Evolutionary conservation across 208 protist species (phyloP), one percentile per base, ranked within the genome.

Genomic region (Leishmania amazonensis): DNA sequence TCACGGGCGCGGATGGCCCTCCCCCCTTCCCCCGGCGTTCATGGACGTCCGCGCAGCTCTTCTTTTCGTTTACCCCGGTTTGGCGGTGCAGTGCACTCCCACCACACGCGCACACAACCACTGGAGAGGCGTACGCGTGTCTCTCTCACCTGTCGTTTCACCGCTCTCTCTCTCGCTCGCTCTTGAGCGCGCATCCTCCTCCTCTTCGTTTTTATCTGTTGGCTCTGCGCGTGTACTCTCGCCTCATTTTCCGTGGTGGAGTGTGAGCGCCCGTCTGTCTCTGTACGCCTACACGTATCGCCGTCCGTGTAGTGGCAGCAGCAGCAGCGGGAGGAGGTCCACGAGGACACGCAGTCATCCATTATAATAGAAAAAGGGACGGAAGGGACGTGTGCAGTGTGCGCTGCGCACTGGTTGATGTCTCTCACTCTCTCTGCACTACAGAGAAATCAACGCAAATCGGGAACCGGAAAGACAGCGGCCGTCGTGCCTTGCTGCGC

Each of bases 251-350:
- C 58, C 58, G 54, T 54, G 11, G 5, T 6, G n/a, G 40, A 15
- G 71, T 31, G 28, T 21, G 47, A 58, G 71, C 24, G 47, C n/a
- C 28, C 17, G n/a, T 58, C n/a, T 75, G 8, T 38, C 17, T 60
- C 21, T 24, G 70, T 19, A 13, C 38, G 38, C 58, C 67, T 82
- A 74, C 81, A 80, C 85, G 77, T 85, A 82, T 82, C 83, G 84
- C 84, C 84, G 80, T 88, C 81, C 85, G 85, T 83, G 62, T 64
- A 81, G 54, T 78, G 53, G 47, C 24, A 42, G 28, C 72, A 62
- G 49, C 49, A 38, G 28, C 49, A 38, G 65, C 65, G 28, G 15
- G 3, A 38, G 67, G 77, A 70, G 68, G 7, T 38, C 1, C n/a
- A 78, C 70, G 51, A 88, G 28, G 45, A 49, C 28, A 4, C 70